Evolutionary conservation across 495 filamentous ascomycete genomes (phyloP), one percentile per base, ranked within the genome.

Genomic region (Penicillium arizonense): DNA sequence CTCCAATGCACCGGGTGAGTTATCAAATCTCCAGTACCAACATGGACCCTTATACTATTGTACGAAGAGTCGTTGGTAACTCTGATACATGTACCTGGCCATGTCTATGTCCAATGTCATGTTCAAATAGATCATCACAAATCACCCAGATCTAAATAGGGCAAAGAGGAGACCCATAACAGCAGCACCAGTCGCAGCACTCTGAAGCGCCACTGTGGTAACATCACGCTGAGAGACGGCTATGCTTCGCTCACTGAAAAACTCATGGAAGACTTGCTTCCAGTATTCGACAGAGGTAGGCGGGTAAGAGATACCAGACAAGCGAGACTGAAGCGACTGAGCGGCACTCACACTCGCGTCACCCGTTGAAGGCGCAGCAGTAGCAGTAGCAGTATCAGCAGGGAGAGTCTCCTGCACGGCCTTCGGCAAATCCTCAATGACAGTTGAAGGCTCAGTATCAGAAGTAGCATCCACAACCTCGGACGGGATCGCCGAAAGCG

Each of bases 151-250:
- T 53, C 80, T 77, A 44, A 88, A 53, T 16, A 91, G 39, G 14
- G 84, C 64, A 44, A 85, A 69, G n/a, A 91, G 42, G 32, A 84
- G 61, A 30, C 78, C 80, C 49, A 81, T 80, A 2, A 89, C 59
- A 2, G 82, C 76, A 6, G 87, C 87, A 18, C 91, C 91, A 11
- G 83, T 79, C n/a, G 82, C 87, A 35, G 83, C 84, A 56, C 88
- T 82, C 65, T 91, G 82, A 24, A 93, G 64, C 11, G 83, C 84
- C 50, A 87, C 71, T 24, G 84, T 69, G 3, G 90, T 93, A 6
- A 88, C 62, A 61, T 96, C 91, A 40, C 84, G 78, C 68, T 90
- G 89, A 18, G 82, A 80, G 40, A 91, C 56, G 50, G 78, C 72
- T 53, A 95, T 73, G 55, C 72, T 71, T 56, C 84, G 77, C 28